Base-by-base conservation (phyloP, 2,329 filamentous ascomycete genomes). In the Triangularia setosa region DNA sequence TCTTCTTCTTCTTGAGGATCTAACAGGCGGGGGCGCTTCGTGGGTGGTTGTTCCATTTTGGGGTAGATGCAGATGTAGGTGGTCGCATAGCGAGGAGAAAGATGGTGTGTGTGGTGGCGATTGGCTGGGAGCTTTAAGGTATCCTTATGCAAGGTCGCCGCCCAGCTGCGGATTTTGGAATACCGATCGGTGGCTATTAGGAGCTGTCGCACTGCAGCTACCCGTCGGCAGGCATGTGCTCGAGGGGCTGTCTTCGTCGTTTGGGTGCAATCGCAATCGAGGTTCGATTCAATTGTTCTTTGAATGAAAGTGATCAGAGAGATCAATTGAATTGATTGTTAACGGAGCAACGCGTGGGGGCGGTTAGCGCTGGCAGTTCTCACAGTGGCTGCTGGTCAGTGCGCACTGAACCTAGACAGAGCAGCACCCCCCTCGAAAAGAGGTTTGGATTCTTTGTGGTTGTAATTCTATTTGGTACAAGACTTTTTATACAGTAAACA, bases 401-500 rank as follows among this genome's bases (percentile, higher is more conserved):
- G 33, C 54, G 14, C 27, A 9, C 27, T 61, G 30, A 4, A 8
- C 21, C 16, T 27, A 24, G 16, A 1, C 55, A n/a, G n/a, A n/a
- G n/a, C 25, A 9, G 11, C 25, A 18, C 16, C 16, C 30, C 25
- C n/a, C 55, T 9, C 24, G 2, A 57, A 30, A 18, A 59, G 57
- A 4, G 28, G 57, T n/a, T n/a, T n/a, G n/a, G n/a, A n/a, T n/a
- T n/a, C n/a, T 7, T 21, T 66, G 63, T 24, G 4, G 24, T 24
- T 12, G 52, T 65, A 4, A 28, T 28, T 28, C 30, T 33, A 12
- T 12, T 33, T 11, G 30, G 8, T 33, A 33, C 30, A 33, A 8
- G 7, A 33, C 30, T 33, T 33, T 33, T 78, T 82, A 96, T 70
- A 95, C 85, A 61, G 93, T 97, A 59, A 92, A 89, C 84, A 98